Evolutionary conservation across 768 basidiomycete genomes (phyloP), one percentile per base, ranked within the genome.

Genomic region (Solioccasus polychromus): DNA sequence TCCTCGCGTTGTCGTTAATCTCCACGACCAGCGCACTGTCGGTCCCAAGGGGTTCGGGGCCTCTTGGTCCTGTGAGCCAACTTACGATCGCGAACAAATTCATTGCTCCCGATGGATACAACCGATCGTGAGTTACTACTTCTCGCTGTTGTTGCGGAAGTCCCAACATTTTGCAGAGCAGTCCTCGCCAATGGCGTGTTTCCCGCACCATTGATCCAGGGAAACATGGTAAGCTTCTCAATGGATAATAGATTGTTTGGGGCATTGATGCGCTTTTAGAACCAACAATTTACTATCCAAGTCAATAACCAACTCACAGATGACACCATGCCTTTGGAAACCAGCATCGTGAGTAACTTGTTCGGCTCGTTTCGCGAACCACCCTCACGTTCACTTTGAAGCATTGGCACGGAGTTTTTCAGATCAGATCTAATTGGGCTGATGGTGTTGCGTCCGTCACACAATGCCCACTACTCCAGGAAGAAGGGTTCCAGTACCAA

Each of bases 171-270:
- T 35, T 14, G 8, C 12, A 75, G 74, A 20, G 63, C 76, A 2
- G 69, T 71, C 5, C 61, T 79, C 5, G 72, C 66, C 20, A 72
- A 69, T 28, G 73, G 73, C 2, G 62, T 57, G 20, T 75, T 71
- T 37, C 79, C 76, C 8, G 79, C 64, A 0, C 75, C 77, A 8
- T 59, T 78, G 37, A 73, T 80, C 44, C 44, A 24, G 4, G 72
- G 66, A 3, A 53, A 62, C 20, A 79, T 73, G 55, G 64, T 53
- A 24, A 32, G 41, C 11, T 5, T 30, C 4, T 15, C n/a, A 8
- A n/a, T 15, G 1, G 8, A 14, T 15, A 1, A 23, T 20, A 22
- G n/a, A 18, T 23, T 14, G 15, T 22, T 24, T 5, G 19, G 2
- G 2, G 9, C n/a, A 2, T 39, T 49, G 5, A 57, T 32, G 2